A percentile compares a stretch with the other conserved stretches of the same genome.
Conservation (phyloP, 371 early-diverging fungal species). For the Cokeromyces recurvatus region DNA sequence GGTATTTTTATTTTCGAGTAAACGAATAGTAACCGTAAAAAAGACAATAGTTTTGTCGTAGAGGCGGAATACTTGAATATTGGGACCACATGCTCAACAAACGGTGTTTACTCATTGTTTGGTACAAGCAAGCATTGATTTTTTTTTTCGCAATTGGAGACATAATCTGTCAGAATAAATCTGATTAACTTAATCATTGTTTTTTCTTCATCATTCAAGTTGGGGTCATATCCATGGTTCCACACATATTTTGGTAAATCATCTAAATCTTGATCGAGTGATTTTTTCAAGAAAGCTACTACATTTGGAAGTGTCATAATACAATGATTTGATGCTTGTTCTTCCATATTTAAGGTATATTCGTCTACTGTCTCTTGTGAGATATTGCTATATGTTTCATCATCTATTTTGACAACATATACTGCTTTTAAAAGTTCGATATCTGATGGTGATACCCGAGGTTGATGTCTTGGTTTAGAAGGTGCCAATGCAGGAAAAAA, state of each 20-base stretch:
- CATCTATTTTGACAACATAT: slow-evolving; percentile 29
- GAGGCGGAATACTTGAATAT: neutral
- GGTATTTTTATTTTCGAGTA: slow-evolving; percentile 1
- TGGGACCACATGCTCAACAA: neutral
- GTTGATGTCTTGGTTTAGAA: too few species aligned
- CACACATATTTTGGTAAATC: slow-evolving; percentile 1
- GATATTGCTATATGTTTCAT: slow-evolving; percentile 20
- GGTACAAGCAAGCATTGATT: too few species aligned
- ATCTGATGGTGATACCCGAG: too few species aligned
- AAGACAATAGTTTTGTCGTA: neutral
- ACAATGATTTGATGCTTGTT: too few species aligned
- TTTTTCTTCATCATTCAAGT: neutral
- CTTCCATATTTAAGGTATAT: too few species aligned
- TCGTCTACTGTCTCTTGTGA: too few species aligned
- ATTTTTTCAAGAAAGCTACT: slow-evolving; percentile 14
- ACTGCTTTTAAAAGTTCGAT: too few species aligned
- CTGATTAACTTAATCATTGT: neutral
- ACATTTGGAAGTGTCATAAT: slow-evolving; percentile 19
- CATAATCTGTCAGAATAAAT: neutral
- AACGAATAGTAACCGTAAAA: neutral
- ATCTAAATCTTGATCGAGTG: slow-evolving; percentile 4
- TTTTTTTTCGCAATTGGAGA: neutral
- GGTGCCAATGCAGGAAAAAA: too few species aligned
- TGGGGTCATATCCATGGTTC: neutral
- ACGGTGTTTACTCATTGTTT: neutral